Evolutionary conservation across 2,329 filamentous ascomycete species (phyloP).

Genomic region (Phialemoniopsis sp.): DNA sequence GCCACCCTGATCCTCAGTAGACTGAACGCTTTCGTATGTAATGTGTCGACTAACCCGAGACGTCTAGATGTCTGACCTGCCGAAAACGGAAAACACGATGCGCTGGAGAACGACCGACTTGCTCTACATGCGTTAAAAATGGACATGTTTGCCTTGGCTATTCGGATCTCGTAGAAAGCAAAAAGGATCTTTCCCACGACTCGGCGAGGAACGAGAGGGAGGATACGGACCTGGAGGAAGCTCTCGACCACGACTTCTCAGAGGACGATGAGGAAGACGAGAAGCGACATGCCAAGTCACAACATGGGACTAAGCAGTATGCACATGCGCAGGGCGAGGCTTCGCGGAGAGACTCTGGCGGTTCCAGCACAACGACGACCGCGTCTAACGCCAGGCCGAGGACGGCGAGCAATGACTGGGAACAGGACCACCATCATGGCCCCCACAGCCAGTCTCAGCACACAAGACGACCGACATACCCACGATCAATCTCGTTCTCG

Average conservation of each 20-base stretch:
- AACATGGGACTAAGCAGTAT: constrained; percentile 15
- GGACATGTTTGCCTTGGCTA: constrained; percentile 68
- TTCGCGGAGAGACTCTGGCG: constrained; percentile 12
- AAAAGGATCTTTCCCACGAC: constrained; percentile 20
- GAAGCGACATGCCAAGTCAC: constrained; percentile 20
- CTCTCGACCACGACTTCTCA: constrained; percentile 27
- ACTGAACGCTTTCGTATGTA: too few relatives aligned
- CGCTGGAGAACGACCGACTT: constrained; percentile 67
- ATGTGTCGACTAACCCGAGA: constrained; percentile 1
- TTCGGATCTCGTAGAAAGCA: constrained; percentile 47
- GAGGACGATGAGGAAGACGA: constrained; percentile 21
- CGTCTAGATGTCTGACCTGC: constrained; percentile 62
- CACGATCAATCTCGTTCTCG: constrained; percentile 30
- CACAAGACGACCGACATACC: constrained; percentile 15
- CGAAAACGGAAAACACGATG: constrained; percentile 74
- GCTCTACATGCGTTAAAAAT: constrained; percentile 69
- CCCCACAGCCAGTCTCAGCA: constrained; percentile 1
- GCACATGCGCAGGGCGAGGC: constrained; percentile 15
- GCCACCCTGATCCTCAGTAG: constrained; percentile 9
- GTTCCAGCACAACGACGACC: constrained; percentile 11
- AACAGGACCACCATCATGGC: constrained; percentile 8
- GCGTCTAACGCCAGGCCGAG: constrained; percentile 1
- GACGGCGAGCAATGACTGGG: neutral
- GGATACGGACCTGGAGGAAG: constrained; percentile 23
- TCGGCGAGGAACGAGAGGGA: constrained; percentile 2